phyloP scores from a whole-genome alignment of 257 asterid species.

The Solanum acaule region DNA sequence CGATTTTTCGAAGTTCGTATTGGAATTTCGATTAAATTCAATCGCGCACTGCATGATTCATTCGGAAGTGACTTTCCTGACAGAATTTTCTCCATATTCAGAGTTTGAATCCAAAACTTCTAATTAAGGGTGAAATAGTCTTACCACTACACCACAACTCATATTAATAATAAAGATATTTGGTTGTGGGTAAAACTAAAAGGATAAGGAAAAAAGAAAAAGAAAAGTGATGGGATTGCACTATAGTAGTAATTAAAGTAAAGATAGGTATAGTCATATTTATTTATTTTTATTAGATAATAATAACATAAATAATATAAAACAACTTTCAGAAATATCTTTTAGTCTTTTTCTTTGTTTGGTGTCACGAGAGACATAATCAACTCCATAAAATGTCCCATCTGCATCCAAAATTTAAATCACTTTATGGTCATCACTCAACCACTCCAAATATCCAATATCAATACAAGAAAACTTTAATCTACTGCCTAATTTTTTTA shows the following conservation, averaged over 20 bases:
- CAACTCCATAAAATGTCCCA: slow-evolving; percentile 18
- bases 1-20: no score
- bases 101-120: accelerated
- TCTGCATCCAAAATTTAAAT: slow-evolving; percentile 13
- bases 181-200: slow-evolving; percentile 2
- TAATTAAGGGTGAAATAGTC: no score
- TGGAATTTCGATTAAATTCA: no score
- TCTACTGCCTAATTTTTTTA: neutral
- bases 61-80: accelerated
- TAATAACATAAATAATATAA: neutral
- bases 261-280: no score
- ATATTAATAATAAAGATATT: neutral
- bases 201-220: slow-evolving; percentile 27
- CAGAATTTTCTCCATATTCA: accelerated
- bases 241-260: no score
- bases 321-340: neutral
- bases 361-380: slow-evolving; percentile 33
- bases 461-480: neutral
- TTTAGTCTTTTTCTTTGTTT: neutral
- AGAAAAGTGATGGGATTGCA: no score
- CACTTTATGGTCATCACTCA: slow-evolving; percentile 36
- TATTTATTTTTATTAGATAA: no score
- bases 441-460: slow-evolving; percentile 18
- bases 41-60: accelerated
- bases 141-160: accelerated